These are phyloP conservation scores for Globisporangium acanthophoron DNA, from an alignment of 352 stramenopile species.

Conservation along the genomic window DNA sequence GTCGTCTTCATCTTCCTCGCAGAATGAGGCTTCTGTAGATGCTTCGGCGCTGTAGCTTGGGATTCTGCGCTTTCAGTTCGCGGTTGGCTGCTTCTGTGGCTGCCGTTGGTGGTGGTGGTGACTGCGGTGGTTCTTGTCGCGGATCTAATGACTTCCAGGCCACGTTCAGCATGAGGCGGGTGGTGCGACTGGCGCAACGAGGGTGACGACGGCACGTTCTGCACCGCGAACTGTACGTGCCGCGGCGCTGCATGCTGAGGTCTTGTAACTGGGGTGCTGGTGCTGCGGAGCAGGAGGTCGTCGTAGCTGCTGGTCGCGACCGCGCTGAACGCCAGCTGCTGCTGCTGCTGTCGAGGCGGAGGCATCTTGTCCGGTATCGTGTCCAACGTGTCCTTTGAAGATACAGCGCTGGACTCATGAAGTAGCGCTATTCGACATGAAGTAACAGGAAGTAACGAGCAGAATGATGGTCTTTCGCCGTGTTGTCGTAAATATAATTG, in stretches of 20 bases:
- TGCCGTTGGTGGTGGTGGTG: not conserved
- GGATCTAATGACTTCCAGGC: not conserved
- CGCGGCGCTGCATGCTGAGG: not conserved
- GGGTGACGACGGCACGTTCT: slow-evolving; percentile 34
- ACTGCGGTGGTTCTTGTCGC: not conserved
- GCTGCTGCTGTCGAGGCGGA: not conserved
- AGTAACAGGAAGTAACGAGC: not conserved
- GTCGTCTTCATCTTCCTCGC: slow-evolving; percentile 3
- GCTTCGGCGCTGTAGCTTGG: not conserved
- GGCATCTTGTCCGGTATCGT: no score
- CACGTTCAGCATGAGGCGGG: no score
- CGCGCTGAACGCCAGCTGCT: not conserved
- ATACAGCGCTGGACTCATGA: not conserved
- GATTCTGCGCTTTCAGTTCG: not conserved
- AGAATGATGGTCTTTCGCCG: no score
- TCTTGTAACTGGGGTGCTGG: not conserved
- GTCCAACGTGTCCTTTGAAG: not conserved
- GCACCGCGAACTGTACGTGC: slow-evolving; percentile 44
- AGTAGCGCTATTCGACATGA: not conserved
- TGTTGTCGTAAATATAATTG: not conserved
- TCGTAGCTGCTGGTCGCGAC: not conserved
- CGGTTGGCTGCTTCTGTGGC: not conserved
- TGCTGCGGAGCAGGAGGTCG: not conserved
- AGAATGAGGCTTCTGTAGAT: not conserved
- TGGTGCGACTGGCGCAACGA: slow-evolving; percentile 23